phyloP scores from a whole-genome alignment of 768 basidiomycete species.

The Tephrocybe sp. region DNA sequence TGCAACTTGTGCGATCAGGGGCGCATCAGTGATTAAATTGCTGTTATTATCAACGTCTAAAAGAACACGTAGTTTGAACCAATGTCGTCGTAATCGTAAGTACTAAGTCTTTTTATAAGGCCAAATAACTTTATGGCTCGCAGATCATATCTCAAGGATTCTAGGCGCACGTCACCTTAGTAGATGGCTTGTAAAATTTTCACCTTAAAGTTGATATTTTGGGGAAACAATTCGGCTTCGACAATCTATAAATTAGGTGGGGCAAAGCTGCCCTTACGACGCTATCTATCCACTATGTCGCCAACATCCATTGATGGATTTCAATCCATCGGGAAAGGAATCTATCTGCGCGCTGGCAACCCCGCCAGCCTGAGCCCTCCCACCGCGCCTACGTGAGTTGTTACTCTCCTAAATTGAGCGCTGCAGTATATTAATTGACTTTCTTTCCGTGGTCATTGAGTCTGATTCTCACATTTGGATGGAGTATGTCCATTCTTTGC shows the following conservation, averaged over 20 bases:
- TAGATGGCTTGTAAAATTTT: background rate
- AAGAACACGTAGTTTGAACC: no score
- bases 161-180: background rate
- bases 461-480: constrained; percentile 41
- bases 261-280: background rate
- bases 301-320: background rate
- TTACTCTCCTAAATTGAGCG: no score
- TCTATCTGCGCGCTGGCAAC: constrained; percentile 2
- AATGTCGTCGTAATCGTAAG: no score
- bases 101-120: no score
- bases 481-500: constrained; percentile 33
- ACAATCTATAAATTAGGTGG: background rate
- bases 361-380: background rate
- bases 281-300: background rate
- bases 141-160: background rate
- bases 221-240: background rate
- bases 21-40: no score
- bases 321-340: constrained; percentile 6
- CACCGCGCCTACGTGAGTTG: constrained; percentile 7
- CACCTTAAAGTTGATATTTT: background rate
- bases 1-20: no score
- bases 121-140: no score
- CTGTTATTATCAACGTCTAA: no score
- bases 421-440: no score
- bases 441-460: no score